Percentiles rank a stretch among this genome's conserved stretches.
phyloP scores from a whole-genome alignment of 345 rosid species.

The Chamaenerion angustifolium region DNA sequence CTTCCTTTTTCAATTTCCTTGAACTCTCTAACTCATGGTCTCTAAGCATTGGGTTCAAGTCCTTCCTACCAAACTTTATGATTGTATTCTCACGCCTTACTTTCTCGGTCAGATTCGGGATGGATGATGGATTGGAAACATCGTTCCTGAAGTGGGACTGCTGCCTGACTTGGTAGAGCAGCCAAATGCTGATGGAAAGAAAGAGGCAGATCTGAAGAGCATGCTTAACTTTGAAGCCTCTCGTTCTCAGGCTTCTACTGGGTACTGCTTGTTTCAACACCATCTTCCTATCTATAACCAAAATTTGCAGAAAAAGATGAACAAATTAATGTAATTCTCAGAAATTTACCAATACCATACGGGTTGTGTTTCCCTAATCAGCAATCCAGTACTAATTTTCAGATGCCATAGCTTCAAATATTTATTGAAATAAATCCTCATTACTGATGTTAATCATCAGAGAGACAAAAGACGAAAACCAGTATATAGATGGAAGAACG shows the following conservation, averaged over 20 bases:
- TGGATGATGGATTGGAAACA: constrained; percentile 1
- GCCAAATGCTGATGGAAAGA: constrained; percentile 39
- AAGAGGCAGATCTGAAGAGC: constrained; percentile 35
- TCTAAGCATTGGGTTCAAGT: constrained; percentile 13
- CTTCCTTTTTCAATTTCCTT: constrained; percentile 12
- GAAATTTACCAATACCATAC: no score
- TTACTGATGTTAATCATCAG: no score
- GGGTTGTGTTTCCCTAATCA: no score
- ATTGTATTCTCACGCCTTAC: no score
- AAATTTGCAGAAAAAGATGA: no score
- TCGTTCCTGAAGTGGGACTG: constrained; percentile 13
- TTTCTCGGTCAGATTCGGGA: constrained; percentile 7
- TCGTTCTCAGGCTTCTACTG: constrained; percentile 31
- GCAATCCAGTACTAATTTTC: no score
- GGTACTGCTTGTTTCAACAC: constrained; percentile 19
- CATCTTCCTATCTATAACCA: no score
- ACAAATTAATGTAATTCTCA: no score
- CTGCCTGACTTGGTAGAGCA: constrained; percentile 40
- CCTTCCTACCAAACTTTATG: constrained; percentile 42
- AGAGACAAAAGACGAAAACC: no score
- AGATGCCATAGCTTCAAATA: no score
- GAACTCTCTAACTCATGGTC: background rate
- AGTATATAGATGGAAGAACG: no score
- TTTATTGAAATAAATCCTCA: no score
- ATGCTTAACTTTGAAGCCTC: constrained; percentile 49